These are phyloP conservation scores for Penicillium frequentans DNA, from an alignment of 2,329 filamentous ascomycete genomes.

Conservation along the genomic window DNA sequence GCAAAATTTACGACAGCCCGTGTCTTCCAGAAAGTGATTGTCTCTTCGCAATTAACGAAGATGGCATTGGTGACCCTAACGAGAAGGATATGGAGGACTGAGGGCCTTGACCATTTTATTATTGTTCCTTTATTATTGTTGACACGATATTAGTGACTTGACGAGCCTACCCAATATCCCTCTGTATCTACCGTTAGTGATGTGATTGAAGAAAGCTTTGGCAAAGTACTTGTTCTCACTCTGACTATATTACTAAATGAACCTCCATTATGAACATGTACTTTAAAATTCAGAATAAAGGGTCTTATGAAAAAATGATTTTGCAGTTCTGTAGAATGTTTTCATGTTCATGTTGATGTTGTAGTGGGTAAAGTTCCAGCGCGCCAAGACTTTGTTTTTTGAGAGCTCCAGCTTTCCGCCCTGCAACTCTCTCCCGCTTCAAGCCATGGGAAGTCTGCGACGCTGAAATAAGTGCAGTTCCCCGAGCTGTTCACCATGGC, in stretches of 20 bases:
- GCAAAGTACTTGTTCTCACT: neutral
- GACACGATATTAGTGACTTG: slow-evolving; percentile 28
- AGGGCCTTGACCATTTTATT: neutral
- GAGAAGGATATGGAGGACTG: slow-evolving; percentile 80
- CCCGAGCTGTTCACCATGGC: slow-evolving; percentile 53
- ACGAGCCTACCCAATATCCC: slow-evolving; percentile 10
- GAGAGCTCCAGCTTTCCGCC: slow-evolving; percentile 32
- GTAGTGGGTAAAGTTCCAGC: slow-evolving; percentile 1
- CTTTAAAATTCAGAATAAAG: too few relatives aligned
- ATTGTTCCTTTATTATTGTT: slow-evolving; percentile 8
- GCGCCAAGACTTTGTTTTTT: slow-evolving; percentile 43
- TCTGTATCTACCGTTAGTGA: slow-evolving; percentile 2
- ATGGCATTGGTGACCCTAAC: slow-evolving; percentile 92
- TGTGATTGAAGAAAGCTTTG: neutral
- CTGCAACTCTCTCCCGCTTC: slow-evolving; percentile 24
- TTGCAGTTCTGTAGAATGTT: neutral
- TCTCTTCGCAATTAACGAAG: slow-evolving; percentile 94
- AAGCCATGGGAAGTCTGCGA: slow-evolving; percentile 35
- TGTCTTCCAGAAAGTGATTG: slow-evolving; percentile 96
- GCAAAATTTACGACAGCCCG: slow-evolving; percentile 98
- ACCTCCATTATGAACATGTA: neutral
- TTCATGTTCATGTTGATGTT: neutral
- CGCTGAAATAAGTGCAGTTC: slow-evolving; percentile 13
- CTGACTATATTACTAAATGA: neutral
- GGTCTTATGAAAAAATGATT: neutral